Evolutionary conservation across 1,284 basidiomycete species (phyloP).

Genomic region (Pseudozyma sp.): DNA sequence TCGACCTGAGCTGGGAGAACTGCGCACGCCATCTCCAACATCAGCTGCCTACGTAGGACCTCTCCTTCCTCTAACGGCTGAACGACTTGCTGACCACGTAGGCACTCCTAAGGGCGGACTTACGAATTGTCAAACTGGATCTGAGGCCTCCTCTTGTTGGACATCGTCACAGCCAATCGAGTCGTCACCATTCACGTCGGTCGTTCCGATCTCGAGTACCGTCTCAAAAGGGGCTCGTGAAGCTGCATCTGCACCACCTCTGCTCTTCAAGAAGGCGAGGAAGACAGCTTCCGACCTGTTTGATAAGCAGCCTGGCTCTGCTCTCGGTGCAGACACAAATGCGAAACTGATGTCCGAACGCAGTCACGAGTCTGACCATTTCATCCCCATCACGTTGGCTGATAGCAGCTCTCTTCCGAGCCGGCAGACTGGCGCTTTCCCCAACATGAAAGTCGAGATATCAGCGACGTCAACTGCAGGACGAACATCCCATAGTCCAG

Average conservation of each 20-base stretch:
- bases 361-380: too few relatives aligned
- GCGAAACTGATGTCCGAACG: too few relatives aligned
- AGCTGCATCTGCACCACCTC: not conserved
- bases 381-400: too few relatives aligned
- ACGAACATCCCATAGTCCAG: too few relatives aligned
- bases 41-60: not conserved
- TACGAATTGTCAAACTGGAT: not conserved
- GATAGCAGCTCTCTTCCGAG: too few relatives aligned
- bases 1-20: not conserved
- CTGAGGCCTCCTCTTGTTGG: not conserved
- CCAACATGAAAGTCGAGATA: too few relatives aligned
- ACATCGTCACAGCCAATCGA: not conserved
- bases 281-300: not conserved
- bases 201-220: not conserved
- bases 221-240: not conserved
- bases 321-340: too few relatives aligned
- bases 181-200: not conserved
- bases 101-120: not conserved
- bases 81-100: conserved; percentile 4
- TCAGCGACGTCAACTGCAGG: too few relatives aligned
- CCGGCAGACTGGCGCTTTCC: too few relatives aligned
- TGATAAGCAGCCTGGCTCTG: not conserved
- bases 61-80: conserved; percentile 4
- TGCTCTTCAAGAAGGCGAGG: too few relatives aligned
- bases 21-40: not conserved